Evolutionary conservation across 1,284 basidiomycete species (phyloP).

Genomic region (Fomitopsis palustris): DNA sequence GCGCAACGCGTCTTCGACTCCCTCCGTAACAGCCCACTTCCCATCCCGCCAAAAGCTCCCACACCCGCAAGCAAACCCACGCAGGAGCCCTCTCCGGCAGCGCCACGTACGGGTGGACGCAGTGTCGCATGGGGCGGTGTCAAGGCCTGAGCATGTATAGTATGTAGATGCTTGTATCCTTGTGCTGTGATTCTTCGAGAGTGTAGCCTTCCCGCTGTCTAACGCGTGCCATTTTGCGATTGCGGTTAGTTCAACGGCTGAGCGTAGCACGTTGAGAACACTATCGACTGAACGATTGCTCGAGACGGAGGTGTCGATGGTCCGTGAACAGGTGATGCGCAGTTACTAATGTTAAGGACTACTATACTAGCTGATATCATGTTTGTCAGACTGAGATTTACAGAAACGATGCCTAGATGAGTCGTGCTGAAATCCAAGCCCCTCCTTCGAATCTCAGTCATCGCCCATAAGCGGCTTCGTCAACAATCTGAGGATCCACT

Average conservation of each 20-base stretch:
- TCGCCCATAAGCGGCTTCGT: background rate
- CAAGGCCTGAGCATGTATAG: constrained; percentile 14
- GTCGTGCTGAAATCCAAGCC: no score
- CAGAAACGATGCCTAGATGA: no score
- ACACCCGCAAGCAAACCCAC: constrained; percentile 10
- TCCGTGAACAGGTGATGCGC: no score
- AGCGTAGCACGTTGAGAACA: no score
- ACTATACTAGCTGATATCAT: no score
- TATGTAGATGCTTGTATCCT: background rate
- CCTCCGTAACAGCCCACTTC: constrained; percentile 67
- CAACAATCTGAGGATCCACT: background rate
- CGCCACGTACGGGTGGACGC: constrained; percentile 21
- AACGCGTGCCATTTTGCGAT: background rate
- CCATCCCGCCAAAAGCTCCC: constrained; percentile 26
- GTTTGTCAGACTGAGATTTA: no score
- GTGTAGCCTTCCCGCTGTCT: background rate
- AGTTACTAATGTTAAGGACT: no score
- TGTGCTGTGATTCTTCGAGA: background rate
- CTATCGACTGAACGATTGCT: no score
- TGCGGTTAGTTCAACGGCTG: no score
- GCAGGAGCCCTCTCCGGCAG: constrained; percentile 13
- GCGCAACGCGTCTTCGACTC: constrained; percentile 83
- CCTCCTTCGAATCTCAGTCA: no score
- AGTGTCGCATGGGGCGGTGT: constrained; percentile 32
- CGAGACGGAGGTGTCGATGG: no score